Base-by-base conservation (phyloP, 1,139 yeast species). In the Pichia sp. region DNA sequence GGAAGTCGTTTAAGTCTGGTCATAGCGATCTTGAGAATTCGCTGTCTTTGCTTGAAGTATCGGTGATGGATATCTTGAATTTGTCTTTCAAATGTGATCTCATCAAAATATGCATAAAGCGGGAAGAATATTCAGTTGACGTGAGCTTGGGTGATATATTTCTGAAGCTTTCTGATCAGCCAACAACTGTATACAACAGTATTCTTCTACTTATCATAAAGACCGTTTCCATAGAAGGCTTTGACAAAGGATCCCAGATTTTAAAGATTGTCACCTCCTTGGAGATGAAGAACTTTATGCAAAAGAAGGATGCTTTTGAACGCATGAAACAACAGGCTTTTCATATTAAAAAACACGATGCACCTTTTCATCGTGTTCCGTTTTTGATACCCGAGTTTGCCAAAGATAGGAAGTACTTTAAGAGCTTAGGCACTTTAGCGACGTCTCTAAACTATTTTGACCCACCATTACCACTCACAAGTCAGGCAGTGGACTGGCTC, bases 291-390 rank as follows among this genome's bases (percentile, higher is more conserved):
- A 70, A 76, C 45, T 80, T 86, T 45, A 63, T 69, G 21, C 78
- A 75, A 42, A 72, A 74, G 41, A 60, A 66, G 7, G 63, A 76
- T 34, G 72, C 69, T 51, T 55, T 56, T 1, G 64, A 64, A 9
- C 71, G 70, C 31, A 60, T 75, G 39, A 55, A 55, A 10, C 53
- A 60, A 15, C 96, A 87, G 55, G 79, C 79, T 39, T 64, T 65
- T 6, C 94, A 84, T 55, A 62, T 87, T 3, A 62, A 73, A 18
- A 49, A 64, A 11, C 83, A 84, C 50, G 98, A 91, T 62, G 83
- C 85, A 0, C 88, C 95, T 0, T 86, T 74, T 47, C 93, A 84
- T 48, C 62, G 98, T 36, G 64, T 77, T 17, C 79, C 94, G 0
- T 87, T 86, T 52, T 56, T 88, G 25, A 58, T 88, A 14, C 70